A percentile compares a stretch with the other conserved stretches of the same genome.
phyloP scores from a whole-genome alignment of 1,284 basidiomycete genomes.

The Trichosporon ovoides region DNA sequence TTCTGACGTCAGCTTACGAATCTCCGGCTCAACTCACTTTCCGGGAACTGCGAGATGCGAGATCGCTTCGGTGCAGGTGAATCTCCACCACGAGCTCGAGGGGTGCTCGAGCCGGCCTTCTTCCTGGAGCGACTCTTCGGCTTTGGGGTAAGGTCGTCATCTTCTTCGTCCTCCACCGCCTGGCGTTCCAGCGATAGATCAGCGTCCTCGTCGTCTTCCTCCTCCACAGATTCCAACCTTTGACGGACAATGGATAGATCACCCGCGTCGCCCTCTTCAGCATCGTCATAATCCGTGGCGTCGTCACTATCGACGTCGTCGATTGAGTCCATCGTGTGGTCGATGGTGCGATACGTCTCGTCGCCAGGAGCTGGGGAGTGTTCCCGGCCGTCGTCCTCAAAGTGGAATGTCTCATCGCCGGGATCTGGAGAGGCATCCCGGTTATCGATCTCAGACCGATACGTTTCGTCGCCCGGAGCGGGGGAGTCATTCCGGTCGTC shows the following conservation, averaged over 20 bases:
- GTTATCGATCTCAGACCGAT: not conserved
- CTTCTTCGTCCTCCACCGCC: not conserved
- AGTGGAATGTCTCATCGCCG: conserved; percentile 5
- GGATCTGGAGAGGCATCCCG: not conserved
- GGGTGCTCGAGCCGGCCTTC: not conserved
- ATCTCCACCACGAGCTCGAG: not conserved
- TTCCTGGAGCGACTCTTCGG: conserved; percentile 16
- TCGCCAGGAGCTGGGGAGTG: conserved; percentile 13
- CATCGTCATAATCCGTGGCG: not conserved
- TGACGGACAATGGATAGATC: no score
- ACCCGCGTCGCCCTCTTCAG: not conserved
- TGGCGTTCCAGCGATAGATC: not conserved
- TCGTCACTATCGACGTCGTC: not conserved
- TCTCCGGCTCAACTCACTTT: not conserved
- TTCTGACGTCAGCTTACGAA: conserved; percentile 6
- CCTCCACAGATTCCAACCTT: not conserved
- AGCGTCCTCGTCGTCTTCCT: not conserved
- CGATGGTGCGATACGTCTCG: conserved; percentile 16
- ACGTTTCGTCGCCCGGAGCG: not conserved
- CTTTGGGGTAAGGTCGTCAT: not conserved
- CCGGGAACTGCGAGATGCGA: conserved; percentile 17
- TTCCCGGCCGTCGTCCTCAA: conserved; percentile 1
- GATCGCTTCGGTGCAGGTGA: conserved; percentile 7
- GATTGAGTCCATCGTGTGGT: conserved; percentile 5
- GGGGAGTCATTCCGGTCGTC: not conserved